These are phyloP conservation scores for Pichia cabralensis DNA, from an alignment of 805 yeast species.

Conservation along the genomic window DNA sequence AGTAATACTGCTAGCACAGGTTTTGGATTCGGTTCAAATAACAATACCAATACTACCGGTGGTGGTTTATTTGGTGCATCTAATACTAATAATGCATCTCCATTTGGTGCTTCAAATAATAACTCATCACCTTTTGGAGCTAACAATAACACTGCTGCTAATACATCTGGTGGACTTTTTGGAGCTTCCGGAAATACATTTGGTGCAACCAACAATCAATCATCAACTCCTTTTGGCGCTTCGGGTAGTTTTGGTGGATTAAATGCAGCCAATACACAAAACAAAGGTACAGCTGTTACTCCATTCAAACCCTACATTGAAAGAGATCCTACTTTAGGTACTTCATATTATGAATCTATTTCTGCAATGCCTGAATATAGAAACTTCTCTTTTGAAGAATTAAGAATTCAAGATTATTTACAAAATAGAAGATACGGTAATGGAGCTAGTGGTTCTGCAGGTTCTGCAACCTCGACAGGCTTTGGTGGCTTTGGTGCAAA, in stretches of 20 bases:
- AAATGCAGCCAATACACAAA: slow-evolving; percentile 24
- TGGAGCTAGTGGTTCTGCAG: slow-evolving; percentile 17
- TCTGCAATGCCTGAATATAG: slow-evolving; percentile 86
- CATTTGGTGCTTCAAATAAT: slow-evolving; percentile 7
- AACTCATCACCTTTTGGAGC: slow-evolving; percentile 35
- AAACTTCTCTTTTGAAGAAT: slow-evolving; percentile 75
- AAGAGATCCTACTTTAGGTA: slow-evolving; percentile 53
- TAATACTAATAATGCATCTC: slow-evolving; percentile 8
- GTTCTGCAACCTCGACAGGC: slow-evolving; percentile 22
- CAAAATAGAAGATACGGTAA: slow-evolving; percentile 56
- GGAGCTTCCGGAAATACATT: slow-evolving; percentile 6
- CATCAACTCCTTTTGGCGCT: slow-evolving; percentile 9
- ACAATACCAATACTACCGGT: slow-evolving; percentile 17
- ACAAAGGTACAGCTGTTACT: slow-evolving; percentile 53
- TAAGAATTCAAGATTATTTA: slow-evolving; percentile 80
- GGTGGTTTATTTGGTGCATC: slow-evolving; percentile 24
- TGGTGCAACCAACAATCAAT: slow-evolving; percentile 9
- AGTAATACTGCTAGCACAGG: slow-evolving; percentile 12
- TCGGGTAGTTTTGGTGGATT: slow-evolving; percentile 26
- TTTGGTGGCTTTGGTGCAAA: slow-evolving; percentile 21
- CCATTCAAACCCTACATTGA: slow-evolving; percentile 67
- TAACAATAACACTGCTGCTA: slow-evolving; percentile 9
- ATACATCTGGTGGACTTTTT: slow-evolving; percentile 10
- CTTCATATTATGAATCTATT: slow-evolving; percentile 60
- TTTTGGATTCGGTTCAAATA: slow-evolving; percentile 23